Percentiles rank a stretch among this genome's conserved stretches.
Conservation (phyloP, 2,329 filamentous ascomycete species). For the Chrysosporium queenslandicum region DNA sequence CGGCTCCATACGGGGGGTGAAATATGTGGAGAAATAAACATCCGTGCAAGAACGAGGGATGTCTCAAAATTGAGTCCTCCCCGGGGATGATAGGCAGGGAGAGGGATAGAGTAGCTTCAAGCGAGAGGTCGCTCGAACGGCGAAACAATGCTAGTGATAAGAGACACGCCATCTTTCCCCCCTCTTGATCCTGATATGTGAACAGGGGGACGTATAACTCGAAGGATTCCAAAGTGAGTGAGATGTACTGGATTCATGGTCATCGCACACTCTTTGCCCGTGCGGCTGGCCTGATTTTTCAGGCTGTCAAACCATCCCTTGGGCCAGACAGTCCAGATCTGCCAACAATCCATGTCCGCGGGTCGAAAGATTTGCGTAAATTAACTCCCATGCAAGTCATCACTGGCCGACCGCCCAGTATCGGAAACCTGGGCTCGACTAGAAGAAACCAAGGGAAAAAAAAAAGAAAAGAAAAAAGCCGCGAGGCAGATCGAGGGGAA, state of each 20-base stretch:
- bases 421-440: background rate
- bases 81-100: background rate
- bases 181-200: too few species aligned
- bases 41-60: background rate
- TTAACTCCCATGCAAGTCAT: slow-evolving; percentile 5
- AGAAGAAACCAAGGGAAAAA: too few species aligned
- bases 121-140: too few species aligned
- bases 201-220: too few species aligned
- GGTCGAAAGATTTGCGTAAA: background rate
- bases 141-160: too few species aligned
- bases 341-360: background rate
- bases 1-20: background rate
- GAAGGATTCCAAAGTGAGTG: too few species aligned
- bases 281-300: too few species aligned
- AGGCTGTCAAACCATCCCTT: background rate
- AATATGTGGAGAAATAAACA: slow-evolving; percentile 3
- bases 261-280: too few species aligned
- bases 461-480: too few species aligned
- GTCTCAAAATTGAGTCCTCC: background rate
- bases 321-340: slow-evolving; percentile 1
- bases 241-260: too few species aligned
- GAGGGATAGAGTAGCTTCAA: too few species aligned
- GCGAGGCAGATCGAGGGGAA: slow-evolving; percentile 2
- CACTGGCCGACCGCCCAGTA: background rate
- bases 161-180: too few species aligned